A percentile compares a stretch with the other conserved stretches of the same genome.
Evolutionary conservation across 176 grass and related monocot genomes (phyloP).

Genomic region (Microstegium vimineum): DNA sequence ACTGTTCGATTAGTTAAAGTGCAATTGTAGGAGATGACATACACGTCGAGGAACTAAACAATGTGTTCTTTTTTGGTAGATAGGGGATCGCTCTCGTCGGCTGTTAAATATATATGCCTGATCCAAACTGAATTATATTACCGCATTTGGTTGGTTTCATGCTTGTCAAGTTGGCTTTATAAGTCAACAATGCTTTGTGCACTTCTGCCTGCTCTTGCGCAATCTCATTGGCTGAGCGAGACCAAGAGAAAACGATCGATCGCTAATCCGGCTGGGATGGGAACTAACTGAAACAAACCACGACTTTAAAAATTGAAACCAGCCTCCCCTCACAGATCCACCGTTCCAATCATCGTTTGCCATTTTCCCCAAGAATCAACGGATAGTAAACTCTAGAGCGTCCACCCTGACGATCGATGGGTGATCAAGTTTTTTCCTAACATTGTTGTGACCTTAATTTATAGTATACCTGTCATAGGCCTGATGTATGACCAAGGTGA

Average conservation of each 20-base stretch:
- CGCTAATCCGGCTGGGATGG: neutral
- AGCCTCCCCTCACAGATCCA: no score
- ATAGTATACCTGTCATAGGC: no score
- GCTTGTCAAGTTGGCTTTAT: constrained; percentile 28
- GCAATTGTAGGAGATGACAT: constrained; percentile 6
- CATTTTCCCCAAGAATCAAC: no score
- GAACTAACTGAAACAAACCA: no score
- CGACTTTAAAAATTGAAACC: no score
- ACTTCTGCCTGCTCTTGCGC: neutral
- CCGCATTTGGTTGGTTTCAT: constrained; percentile 1
- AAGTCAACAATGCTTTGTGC: constrained; percentile 16
- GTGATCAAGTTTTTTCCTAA: no score
- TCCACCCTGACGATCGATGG: no score
- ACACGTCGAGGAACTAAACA: neutral
- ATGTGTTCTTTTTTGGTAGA: neutral
- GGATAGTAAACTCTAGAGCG: no score
- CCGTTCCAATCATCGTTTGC: no score
- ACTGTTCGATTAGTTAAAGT: neutral
- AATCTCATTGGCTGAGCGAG: neutral
- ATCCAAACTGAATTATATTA: no score
- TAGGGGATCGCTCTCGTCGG: constrained; percentile 15
- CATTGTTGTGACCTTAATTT: no score
- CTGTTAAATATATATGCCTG: neutral
- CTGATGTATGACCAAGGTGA: no score
- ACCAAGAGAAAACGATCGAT: neutral